These are phyloP conservation scores for Corymbia calophylla DNA, from an alignment of 441 rosid species.

Conservation along the genomic window DNA sequence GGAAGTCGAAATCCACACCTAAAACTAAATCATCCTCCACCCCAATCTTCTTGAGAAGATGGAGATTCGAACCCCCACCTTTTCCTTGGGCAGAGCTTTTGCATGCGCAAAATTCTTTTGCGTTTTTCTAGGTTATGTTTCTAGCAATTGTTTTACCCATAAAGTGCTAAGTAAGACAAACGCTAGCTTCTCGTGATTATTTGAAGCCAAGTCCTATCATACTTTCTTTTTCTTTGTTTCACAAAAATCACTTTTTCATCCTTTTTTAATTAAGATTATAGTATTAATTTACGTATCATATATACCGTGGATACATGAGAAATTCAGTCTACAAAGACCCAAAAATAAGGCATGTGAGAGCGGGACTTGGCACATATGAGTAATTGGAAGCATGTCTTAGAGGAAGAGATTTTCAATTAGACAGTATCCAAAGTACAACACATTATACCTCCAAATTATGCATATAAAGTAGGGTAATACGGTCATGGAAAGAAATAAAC, in stretches of 20 bases:
- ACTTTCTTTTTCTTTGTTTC: neutral
- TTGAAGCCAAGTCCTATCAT: neutral
- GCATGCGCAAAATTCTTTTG: neutral
- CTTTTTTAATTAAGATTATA: neutral
- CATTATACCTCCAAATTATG: neutral
- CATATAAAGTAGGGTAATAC: neutral
- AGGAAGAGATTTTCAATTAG: neutral
- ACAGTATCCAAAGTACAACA: neutral
- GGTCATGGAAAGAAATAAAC: neutral
- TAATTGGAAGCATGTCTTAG: neutral
- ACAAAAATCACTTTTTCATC: neutral
- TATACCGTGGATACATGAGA: neutral
- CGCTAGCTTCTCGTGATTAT: neutral
- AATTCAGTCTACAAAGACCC: neutral
- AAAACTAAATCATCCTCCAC: too few species aligned
- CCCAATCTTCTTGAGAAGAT: too few species aligned
- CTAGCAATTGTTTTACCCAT: neutral
- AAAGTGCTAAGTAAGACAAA: neutral
- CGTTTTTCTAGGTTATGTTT: neutral
- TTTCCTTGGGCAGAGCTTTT: too few species aligned
- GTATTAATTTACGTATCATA: neutral
- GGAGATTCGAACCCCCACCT: too few species aligned
- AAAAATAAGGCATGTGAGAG: neutral
- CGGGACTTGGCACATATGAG: neutral
- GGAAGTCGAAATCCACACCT: too few species aligned